Evolutionary conservation across 2,329 filamentous ascomycete species (phyloP), one percentile per base, ranked within the genome.

Genomic region (Ploettnerulaceae sp.): DNA sequence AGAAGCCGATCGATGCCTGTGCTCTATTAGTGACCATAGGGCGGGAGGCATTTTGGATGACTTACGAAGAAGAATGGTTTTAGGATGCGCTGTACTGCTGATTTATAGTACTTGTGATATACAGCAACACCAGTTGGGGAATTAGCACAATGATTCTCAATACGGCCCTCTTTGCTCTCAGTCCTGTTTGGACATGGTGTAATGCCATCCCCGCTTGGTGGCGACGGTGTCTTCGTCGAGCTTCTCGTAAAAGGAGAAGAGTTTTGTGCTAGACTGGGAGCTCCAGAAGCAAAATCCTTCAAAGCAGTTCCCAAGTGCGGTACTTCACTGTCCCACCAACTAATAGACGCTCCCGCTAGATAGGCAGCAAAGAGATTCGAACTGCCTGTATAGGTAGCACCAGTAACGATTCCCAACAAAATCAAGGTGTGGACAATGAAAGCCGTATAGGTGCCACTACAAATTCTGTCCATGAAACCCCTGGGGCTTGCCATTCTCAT

Each of bases 1-100:
- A 82, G 60, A 91, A 90, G 0, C 86, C 86, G 26, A 91, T 84
- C 0, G 75, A 79, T 1, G 75, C 71, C 71, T 73, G 14, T 5
- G 25, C n/a, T 28, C 7, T 14, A 12, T 31, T 7, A 29, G 4
- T 26, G 14, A 12, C 7, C 36, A 41, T 2, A 18, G 14, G 18
- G 8, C 4, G 7, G 7, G 7, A 12, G 7, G 3, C 3, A 31
- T 9, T 6, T 1, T 9, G 6, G 12, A 28, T 22, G 4, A 64
- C 75, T 64, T 59, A 78, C 84, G 58, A 83, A 83, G 61, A 82
- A 82, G 44, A 82, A 69, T 0, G 79, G 78, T 15, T 72, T 71
- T 1, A 82, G 61, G 3, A 82, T 69, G 12, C 62, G 64, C 2
- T 71, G 45, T n/a, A 61, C 51, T 4, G 45, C 15, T 5, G 53